Base-by-base conservation (phyloP, 768 basidiomycete genomes). In the Dioszegia crocea region DNA sequence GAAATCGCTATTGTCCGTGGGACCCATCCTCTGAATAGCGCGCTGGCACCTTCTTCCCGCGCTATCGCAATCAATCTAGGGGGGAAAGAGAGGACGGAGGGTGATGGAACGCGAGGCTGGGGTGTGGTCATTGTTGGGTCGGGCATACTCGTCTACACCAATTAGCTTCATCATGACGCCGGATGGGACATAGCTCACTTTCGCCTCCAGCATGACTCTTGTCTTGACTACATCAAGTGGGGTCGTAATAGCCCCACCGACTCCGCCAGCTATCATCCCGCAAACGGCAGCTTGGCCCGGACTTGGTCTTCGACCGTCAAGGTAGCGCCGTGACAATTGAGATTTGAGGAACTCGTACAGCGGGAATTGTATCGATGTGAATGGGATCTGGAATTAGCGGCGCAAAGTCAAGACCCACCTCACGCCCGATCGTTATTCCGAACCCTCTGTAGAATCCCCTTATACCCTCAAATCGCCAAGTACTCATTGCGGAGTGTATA, bases 151-250 rank as follows among this genome's bases (percentile, higher is more conserved):
- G 38, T 50, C 47, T 51, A 36, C 17, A n/a, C 31, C 21, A 12
- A 12, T 47, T 31, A 38, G 48, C 48, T 38, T 41, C 30, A 17
- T 16, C 17, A 49, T 5, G 26, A n/a, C 4, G 21, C 8, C 1
- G 11, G n/a, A 11, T 26, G 17, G 11, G 19, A 36, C 10, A 8
- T 11, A n/a, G 76, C 84, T 54, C 65, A 92, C 92, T 70, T 86
- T 81, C 53, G 88, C 81, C 68, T 94, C 92, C 8, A 98, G 82
- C 96, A 99, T 99, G 43, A 96, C 88, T 17, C 96, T 83, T 1
- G 96, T 99, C 76, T 99, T 99, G 31, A 96, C 82, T 1, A 98
- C 96, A 70, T 99, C 96, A 29, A 99, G 80, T 0, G 96, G 96
- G 0, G 96, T 98, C 1, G 96, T 98, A 33, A 87, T 64, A 0